phyloP scores from a whole-genome alignment of 2,329 filamentous ascomycete genomes.

The Stemphylium vesicarium region DNA sequence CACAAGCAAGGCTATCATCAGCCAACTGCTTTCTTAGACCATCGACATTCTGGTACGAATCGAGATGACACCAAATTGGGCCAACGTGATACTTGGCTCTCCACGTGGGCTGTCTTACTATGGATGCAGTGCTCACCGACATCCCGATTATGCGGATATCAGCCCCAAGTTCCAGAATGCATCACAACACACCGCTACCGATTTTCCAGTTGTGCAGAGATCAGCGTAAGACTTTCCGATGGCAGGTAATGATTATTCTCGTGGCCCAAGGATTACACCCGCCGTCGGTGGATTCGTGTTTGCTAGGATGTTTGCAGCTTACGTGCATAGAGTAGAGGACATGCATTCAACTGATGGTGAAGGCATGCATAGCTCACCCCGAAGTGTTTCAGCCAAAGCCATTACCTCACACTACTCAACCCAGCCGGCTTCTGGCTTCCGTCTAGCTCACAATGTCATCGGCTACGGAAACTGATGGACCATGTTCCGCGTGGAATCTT shows the following conservation, averaged over 20 bases:
- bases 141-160: neutral
- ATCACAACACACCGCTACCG: slow-evolving; percentile 1
- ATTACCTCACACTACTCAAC: neutral
- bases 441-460: neutral
- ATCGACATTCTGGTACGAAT: neutral
- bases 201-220: slow-evolving; percentile 1
- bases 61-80: neutral
- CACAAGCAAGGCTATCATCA: neutral
- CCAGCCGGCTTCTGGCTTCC: neutral
- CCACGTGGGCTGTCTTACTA: neutral
- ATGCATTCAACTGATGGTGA: neutral
- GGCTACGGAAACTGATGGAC: neutral
- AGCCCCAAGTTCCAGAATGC: neutral
- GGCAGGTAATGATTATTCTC: neutral
- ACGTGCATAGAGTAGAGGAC: neutral
- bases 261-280: neutral
- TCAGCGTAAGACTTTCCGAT: neutral
- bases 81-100: neutral
- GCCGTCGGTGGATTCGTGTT: neutral
- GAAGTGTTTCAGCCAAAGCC: no score
- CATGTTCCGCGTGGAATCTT: neutral
- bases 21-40: neutral
- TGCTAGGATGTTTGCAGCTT: slow-evolving; percentile 2
- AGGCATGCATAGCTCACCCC: neutral
- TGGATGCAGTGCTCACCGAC: neutral